phyloP scores from a whole-genome alignment of 169 alveolate species.

The Perkinsus chesapeaki region DNA sequence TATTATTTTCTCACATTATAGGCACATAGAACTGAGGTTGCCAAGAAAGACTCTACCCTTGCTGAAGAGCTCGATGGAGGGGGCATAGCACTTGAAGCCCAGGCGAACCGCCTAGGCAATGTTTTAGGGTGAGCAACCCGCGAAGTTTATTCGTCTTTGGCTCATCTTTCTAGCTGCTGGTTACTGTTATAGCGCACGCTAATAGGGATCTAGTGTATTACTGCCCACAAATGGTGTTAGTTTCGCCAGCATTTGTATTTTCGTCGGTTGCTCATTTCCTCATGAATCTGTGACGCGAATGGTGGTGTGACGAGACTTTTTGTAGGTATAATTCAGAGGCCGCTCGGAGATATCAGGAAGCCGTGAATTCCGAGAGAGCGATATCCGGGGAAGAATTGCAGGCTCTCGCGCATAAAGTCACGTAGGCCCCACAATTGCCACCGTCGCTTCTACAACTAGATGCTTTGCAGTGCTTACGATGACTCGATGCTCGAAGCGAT shows the following conservation, averaged over 20 bases:
- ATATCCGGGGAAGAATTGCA: not conserved
- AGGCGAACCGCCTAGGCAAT: not conserved
- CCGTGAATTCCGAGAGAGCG: not conserved
- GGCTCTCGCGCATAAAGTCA: not conserved
- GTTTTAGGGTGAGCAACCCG: not conserved
- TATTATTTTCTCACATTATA: too few relatives aligned
- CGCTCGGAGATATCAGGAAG: not conserved
- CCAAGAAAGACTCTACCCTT: not conserved
- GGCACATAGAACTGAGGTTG: not conserved
- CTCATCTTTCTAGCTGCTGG: too few relatives aligned
- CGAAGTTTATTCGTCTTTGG: not conserved
- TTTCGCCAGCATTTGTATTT: too few relatives aligned
- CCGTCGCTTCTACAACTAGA: not conserved
- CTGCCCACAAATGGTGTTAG: too few relatives aligned
- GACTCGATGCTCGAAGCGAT: not conserved
- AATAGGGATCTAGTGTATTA: too few relatives aligned
- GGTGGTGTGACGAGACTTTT: too few relatives aligned
- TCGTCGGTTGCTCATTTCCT: too few relatives aligned
- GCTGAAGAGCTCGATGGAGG: not conserved
- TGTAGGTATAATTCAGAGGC: not conserved
- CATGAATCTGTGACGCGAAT: too few relatives aligned
- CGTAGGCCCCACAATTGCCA: not conserved
- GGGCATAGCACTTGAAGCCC: not conserved
- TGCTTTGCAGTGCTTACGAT: not conserved
- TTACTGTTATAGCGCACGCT: too few relatives aligned